Percentiles rank a stretch among this genome's conserved stretches.
These are phyloP conservation scores for Trametes maxima DNA, from an alignment of 768 basidiomycete species.

Conservation along the genomic window DNA sequence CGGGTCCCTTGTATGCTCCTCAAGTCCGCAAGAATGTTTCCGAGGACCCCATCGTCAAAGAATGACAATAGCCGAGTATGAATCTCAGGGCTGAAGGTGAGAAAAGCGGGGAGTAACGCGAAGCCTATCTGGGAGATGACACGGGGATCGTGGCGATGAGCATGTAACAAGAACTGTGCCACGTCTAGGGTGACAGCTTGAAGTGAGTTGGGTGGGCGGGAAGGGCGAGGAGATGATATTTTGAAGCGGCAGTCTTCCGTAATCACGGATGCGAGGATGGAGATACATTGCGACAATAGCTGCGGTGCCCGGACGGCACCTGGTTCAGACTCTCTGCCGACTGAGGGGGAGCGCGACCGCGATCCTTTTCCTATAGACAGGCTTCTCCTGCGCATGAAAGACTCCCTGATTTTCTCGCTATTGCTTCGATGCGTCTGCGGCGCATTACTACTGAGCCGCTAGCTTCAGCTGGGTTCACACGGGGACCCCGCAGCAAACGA, in stretches of 20 bases:
- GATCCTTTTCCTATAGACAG: conserved; percentile 19
- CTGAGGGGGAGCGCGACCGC: conserved; percentile 53
- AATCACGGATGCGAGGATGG: conserved; percentile 63
- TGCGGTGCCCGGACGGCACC: conserved; percentile 44
- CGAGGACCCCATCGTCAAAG: conserved; percentile 64
- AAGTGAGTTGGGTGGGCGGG: conserved; percentile 73
- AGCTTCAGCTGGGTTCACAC: background rate
- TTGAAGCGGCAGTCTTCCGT: conserved; percentile 74
- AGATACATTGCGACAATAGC: conserved; percentile 60
- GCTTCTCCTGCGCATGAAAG: conserved; percentile 19
- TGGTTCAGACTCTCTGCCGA: conserved; percentile 32
- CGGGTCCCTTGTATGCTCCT: conserved; percentile 31
- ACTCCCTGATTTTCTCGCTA: conserved; percentile 18
- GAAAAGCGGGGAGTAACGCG: conserved; percentile 74
- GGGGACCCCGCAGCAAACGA: background rate
- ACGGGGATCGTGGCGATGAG: conserved; percentile 52
- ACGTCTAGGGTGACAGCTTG: conserved; percentile 74
- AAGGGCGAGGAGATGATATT: conserved; percentile 57
- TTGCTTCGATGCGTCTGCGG: conserved; percentile 18
- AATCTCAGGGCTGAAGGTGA: conserved; percentile 67
- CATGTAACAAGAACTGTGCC: conserved; percentile 63
- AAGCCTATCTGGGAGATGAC: conserved; percentile 63
- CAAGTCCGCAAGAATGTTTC: conserved; percentile 54
- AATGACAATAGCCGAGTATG: conserved; percentile 63
- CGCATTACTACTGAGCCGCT: background rate